Evolutionary conservation across 2,329 filamentous ascomycete species (phyloP).

Genomic region (Fusarium lyarnte): DNA sequence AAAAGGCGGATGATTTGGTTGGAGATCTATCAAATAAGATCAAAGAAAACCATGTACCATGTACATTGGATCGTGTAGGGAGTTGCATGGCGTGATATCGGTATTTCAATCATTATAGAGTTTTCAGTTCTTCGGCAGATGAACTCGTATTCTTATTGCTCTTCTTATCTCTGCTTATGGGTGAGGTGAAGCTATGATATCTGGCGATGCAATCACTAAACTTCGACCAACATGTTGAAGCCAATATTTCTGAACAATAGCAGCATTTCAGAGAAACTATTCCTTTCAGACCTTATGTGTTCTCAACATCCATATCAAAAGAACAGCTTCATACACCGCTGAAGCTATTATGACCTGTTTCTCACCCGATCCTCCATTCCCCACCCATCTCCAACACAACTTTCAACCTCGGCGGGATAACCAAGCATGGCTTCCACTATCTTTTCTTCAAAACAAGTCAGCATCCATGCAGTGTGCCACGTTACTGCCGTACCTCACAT

Average conservation of each 20-base stretch:
- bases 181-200: background rate
- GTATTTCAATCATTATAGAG: conserved; percentile 1
- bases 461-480: background rate
- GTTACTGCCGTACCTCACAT: background rate
- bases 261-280: background rate
- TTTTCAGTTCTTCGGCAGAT: background rate
- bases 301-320: background rate
- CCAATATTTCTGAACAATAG: background rate
- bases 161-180: background rate
- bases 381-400: conserved; percentile 11
- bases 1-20: conserved; percentile 26
- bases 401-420: background rate
- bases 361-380: conserved; percentile 26
- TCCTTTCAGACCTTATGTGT: background rate
- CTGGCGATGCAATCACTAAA: background rate
- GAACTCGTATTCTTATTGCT: background rate
- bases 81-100: conserved; percentile 19
- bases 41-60: conserved; percentile 4
- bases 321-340: conserved; percentile 9
- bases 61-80: background rate
- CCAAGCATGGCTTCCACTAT: background rate
- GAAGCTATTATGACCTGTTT: conserved; percentile 30
- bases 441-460: background rate
- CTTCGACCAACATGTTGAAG: background rate
- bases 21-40: background rate